Conservation (phyloP, 2,329 filamentous ascomycete genomes). For the Paecilomyces formosus region DNA sequence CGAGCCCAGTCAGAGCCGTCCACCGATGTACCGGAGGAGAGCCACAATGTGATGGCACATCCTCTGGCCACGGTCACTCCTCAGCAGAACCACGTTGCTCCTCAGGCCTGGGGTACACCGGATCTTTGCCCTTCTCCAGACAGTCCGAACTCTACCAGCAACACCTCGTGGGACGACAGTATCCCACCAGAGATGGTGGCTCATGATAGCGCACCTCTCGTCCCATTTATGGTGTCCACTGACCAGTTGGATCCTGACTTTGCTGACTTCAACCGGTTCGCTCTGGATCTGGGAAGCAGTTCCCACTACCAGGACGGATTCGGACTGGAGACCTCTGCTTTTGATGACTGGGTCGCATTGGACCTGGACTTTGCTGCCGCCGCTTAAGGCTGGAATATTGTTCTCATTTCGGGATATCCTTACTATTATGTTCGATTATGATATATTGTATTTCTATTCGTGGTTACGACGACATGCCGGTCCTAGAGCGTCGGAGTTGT, state of each 20-base stretch:
- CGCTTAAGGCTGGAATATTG: slow-evolving; percentile 4
- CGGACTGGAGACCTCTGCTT: slow-evolving; percentile 18
- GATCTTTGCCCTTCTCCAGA: slow-evolving; percentile 26
- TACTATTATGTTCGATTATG: slow-evolving; percentile 8
- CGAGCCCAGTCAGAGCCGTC: slow-evolving; percentile 1
- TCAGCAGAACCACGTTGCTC: slow-evolving; percentile 14
- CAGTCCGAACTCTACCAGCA: slow-evolving; percentile 11
- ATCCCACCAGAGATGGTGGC: not conserved
- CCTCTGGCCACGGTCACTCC: slow-evolving; percentile 11
- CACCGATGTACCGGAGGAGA: not conserved
- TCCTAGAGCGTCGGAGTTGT: not conserved
- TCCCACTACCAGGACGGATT: slow-evolving; percentile 9
- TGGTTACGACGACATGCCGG: not conserved
- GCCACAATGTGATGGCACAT: not conserved
- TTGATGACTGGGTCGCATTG: slow-evolving; percentile 25
- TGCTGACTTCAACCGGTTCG: slow-evolving; percentile 27
- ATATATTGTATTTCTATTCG: slow-evolving; percentile 1
- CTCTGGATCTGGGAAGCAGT: slow-evolving; percentile 17
- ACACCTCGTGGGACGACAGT: not conserved
- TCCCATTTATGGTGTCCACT: slow-evolving; percentile 16
- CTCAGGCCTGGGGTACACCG: slow-evolving; percentile 22
- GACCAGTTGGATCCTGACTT: slow-evolving; percentile 22
- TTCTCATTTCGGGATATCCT: slow-evolving; percentile 11
- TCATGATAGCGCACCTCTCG: not conserved
- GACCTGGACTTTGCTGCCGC: slow-evolving; percentile 22